Base-by-base conservation (phyloP, 2,329 filamentous ascomycete genomes). In the Daldinia sp. region DNA sequence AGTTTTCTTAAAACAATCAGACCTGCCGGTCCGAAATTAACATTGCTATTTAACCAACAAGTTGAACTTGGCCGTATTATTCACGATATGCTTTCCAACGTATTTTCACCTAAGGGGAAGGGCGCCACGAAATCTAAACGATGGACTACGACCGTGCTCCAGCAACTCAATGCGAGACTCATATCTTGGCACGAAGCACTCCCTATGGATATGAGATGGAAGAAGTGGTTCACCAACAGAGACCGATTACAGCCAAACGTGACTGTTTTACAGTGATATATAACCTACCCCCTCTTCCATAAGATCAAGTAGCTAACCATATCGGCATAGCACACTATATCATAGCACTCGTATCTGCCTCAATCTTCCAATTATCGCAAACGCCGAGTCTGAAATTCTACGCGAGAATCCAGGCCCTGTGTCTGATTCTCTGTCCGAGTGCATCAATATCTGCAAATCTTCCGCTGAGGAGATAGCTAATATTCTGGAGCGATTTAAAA, bases 131-230 rank as follows among this genome's bases (percentile, higher is more conserved):
- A 46, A 46, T 46, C 42, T 10, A 20, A 46, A 20, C 42, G 42
- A 12, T 39, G 35, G 35, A 39, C 35, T 4, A 39, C 35, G 3
- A 39, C 4, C 1, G 35, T 39, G 1, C 13, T 55, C 20, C 51
- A 55, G 12, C 51, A 55, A 12, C 18, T 55, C 3, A 55, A 55
- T 39, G 51, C 51, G 6, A 55, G 51, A 13, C 51, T 55, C 15
- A 28, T 55, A 26, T 55, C 51, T 55, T 55, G 51, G 51, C 51
- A 55, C 33, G 51, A 55, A 41, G 51, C 51, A 3, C 51, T 55
- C 18, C 51, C 51, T 37, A 33, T 33, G 10, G 51, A 55, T 54
- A 55, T 55, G 51, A 37, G 51, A 55, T 55, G 51, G 51, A 55
- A 55, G 51, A 55, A 56, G 13, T 56, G 35, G 53, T 56, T 56